Evolutionary conservation across 225 moss, liverwort and hornwort genomes (phyloP).

Genomic region (Pleurozium schreberi): DNA sequence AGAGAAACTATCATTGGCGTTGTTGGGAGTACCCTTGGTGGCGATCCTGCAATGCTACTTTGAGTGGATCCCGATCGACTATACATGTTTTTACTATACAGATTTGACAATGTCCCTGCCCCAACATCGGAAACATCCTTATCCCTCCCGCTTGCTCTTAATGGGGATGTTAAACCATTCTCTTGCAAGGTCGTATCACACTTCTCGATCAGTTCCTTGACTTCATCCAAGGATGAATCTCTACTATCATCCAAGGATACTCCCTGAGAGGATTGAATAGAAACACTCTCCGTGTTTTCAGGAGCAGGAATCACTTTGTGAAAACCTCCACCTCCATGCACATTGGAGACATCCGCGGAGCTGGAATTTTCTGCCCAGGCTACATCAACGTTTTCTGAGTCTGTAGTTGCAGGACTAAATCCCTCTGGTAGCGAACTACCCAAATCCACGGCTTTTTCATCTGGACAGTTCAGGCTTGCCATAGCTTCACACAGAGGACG

Average conservation of each 20-base stretch:
- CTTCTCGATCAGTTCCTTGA: slow-evolving; percentile 10
- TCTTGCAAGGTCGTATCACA: slow-evolving; percentile 7
- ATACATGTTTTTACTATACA: slow-evolving; percentile 37
- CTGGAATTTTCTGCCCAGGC: slow-evolving; percentile 43
- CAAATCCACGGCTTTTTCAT: slow-evolving; percentile 20
- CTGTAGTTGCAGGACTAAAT: slow-evolving; percentile 48
- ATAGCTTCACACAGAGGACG: slow-evolving; percentile 9
- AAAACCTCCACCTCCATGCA: background rate
- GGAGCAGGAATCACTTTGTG: slow-evolving; percentile 12
- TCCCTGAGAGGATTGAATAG: background rate
- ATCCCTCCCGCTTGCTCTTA: slow-evolving; percentile 14
- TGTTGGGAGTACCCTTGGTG: slow-evolving; percentile 24
- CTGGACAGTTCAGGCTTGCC: background rate
- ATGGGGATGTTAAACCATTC: slow-evolving; percentile 27
- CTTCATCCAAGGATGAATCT: background rate
- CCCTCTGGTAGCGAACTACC: slow-evolving; percentile 43
- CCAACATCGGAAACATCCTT: slow-evolving; percentile 26
- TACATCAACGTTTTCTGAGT: slow-evolving; percentile 40
- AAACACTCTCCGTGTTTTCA: slow-evolving; percentile 4
- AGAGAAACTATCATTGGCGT: slow-evolving; percentile 39
- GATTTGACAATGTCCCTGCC: slow-evolving; percentile 26
- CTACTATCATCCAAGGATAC: background rate
- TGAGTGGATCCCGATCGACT: slow-evolving; percentile 45
- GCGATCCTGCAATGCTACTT: slow-evolving; percentile 49
- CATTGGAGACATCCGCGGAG: slow-evolving; percentile 5